These are phyloP conservation scores for Neurospora sp. DNA, from an alignment of 495 filamentous ascomycete species.

Conservation along the genomic window DNA sequence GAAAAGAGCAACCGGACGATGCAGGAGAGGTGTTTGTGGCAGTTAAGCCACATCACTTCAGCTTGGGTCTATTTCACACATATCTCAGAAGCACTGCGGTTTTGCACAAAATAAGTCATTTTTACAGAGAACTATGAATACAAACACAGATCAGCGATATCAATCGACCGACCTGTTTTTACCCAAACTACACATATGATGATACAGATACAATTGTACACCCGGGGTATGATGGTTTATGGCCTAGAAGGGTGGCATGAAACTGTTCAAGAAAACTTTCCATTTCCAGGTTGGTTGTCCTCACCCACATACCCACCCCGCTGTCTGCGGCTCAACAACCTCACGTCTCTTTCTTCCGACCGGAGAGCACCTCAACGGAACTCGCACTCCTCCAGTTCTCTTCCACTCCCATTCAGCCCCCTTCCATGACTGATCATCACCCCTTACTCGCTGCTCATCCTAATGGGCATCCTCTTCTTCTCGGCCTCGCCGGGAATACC, in stretches of 20 bases:
- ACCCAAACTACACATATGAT: neutral
- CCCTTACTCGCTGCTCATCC: neutral
- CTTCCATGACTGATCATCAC: neutral
- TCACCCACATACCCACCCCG: neutral
- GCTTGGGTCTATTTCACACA: neutral
- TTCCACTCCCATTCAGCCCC: neutral
- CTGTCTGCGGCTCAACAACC: neutral
- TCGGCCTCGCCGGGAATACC: conserved; percentile 28
- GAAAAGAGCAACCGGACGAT: neutral
- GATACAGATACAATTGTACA: neutral
- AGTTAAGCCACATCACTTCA: neutral
- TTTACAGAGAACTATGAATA: neutral
- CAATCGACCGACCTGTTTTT: neutral
- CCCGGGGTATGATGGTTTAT: neutral
- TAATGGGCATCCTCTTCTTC: neutral
- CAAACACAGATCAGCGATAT: neutral
- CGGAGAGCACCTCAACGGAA: neutral
- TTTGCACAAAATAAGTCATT: neutral
- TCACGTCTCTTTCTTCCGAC: neutral
- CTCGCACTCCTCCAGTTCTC: neutral
- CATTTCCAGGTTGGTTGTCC: neutral
- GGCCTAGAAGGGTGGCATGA: neutral
- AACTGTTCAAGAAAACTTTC: neutral
- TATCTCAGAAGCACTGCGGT: neutral
- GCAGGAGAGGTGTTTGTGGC: neutral